Evolutionary conservation across 441 rosid genomes (phyloP), one percentile per base, ranked within the genome.

Genomic region (Cnidoscolus chayamansa): DNA sequence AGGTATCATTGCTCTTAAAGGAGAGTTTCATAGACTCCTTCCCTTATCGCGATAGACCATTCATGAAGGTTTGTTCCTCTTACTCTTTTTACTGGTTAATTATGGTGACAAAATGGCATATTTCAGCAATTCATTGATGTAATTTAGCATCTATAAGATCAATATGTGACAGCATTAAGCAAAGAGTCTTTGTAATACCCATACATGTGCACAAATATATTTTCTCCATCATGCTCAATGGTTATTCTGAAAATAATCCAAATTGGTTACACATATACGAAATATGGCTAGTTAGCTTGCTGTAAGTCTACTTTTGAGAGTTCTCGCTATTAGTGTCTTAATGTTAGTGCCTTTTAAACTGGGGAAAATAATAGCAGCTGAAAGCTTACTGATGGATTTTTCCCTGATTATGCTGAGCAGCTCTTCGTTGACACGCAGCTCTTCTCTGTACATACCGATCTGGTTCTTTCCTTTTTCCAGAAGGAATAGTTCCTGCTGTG

Each of bases 361-460:
- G 50, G 55, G 60, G 37, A 10, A 35, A 55, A 37, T 61, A 1
- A 5, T 19, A 19, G 13, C 12, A 30, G 40, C 40, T 59, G 61
- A 31, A 75, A 69, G 35, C 37, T 16, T 32, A 30, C 75, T 79
- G 72, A 70, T 68, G 54, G 13, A 37, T 10, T 43, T 72, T 81
- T 30, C 58, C 19, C 17, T 68, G 15, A 25, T 35, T 71, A 16
- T 81, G 65, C 63, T 71, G 67, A 76, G 69, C 96, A 91, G 98
- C 92, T 75, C 63, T 93, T 95, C 25, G 85, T 89, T 87, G 99
- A 93, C 80, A 93, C 99, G 16, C 99, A 95, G 78, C 96, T 93
- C 81, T 95, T 95, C 89, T 90, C 97, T 64, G 96, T 91, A 79
- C 99, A 91, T 76, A 91, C 99, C 63, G 98, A 91, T 85, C 93